phyloP scores from a whole-genome alignment of 2,329 filamentous ascomycete species.

The Xylaria sp. region DNA sequence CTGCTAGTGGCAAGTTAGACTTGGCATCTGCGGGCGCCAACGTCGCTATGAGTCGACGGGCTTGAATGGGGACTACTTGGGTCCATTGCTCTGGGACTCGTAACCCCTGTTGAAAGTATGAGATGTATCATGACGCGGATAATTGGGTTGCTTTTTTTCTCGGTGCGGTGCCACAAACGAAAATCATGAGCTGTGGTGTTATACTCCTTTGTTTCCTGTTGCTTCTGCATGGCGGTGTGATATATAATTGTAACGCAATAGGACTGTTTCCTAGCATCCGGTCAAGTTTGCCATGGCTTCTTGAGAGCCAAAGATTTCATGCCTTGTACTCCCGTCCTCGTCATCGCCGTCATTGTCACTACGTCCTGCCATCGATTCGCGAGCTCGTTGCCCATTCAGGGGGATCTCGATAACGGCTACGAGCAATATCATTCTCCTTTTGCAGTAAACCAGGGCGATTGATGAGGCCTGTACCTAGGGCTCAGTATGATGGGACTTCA shows the following conservation, averaged over 20 bases:
- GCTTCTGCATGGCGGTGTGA: conserved; percentile 22
- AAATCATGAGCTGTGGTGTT: conserved; percentile 16
- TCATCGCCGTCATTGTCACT: conserved; percentile 12
- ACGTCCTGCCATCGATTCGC: conserved; percentile 19
- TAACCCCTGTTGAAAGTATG: conserved; percentile 15
- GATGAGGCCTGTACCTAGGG: not conserved
- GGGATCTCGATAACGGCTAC: conserved; percentile 1
- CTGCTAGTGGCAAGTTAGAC: conserved; percentile 53
- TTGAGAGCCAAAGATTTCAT: not conserved
- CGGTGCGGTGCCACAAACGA: conserved; percentile 20
- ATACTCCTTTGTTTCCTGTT: conserved; percentile 15
- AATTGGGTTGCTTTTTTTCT: conserved; percentile 25
- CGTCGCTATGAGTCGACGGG: conserved; percentile 53
- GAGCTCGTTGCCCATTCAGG: conserved; percentile 1
- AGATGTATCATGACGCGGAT: conserved; percentile 24
- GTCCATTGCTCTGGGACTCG: not conserved
- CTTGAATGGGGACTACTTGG: conserved; percentile 26
- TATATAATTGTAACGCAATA: conserved; percentile 20
- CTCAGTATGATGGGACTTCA: conserved; percentile 12
- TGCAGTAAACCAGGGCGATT: not conserved
- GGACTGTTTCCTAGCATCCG: conserved; percentile 16
- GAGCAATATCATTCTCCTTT: not conserved
- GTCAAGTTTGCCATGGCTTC: conserved; percentile 14
- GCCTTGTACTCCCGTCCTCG: conserved; percentile 4
- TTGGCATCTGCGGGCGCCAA: conserved; percentile 54